phyloP scores from a whole-genome alignment of 768 basidiomycete genomes.

The Zangia roseola region DNA sequence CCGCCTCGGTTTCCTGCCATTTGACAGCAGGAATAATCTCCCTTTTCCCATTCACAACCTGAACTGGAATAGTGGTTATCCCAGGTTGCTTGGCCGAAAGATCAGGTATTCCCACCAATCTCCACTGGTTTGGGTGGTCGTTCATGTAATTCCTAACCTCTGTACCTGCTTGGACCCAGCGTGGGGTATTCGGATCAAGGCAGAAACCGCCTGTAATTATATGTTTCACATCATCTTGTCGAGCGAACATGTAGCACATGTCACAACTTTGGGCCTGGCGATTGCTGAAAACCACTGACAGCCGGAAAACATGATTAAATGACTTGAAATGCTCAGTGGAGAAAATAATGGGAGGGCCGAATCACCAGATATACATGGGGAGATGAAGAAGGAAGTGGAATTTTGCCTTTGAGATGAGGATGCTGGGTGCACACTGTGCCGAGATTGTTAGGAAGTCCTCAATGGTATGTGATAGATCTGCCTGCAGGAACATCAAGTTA shows the following conservation, averaged over 20 bases:
- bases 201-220: background rate
- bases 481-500: background rate
- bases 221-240: background rate
- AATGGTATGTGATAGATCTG: background rate
- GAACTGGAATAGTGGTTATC: too few species aligned
- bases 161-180: too few species aligned
- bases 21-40: too few species aligned
- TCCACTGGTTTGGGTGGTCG: too few species aligned
- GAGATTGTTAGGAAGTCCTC: background rate
- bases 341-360: background rate
- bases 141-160: too few species aligned
- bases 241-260: background rate
- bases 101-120: too few species aligned
- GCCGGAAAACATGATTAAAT: background rate
- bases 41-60: too few species aligned
- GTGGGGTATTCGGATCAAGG: too few species aligned
- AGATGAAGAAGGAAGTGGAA: background rate
- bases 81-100: too few species aligned
- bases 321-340: background rate
- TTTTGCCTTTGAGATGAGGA: background rate
- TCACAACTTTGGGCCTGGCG: background rate
- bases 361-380: background rate
- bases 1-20: too few species aligned
- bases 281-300: background rate
- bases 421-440: background rate